Conservation (phyloP, 2,329 filamentous ascomycete genomes). For the Cladosporium sp. region DNA sequence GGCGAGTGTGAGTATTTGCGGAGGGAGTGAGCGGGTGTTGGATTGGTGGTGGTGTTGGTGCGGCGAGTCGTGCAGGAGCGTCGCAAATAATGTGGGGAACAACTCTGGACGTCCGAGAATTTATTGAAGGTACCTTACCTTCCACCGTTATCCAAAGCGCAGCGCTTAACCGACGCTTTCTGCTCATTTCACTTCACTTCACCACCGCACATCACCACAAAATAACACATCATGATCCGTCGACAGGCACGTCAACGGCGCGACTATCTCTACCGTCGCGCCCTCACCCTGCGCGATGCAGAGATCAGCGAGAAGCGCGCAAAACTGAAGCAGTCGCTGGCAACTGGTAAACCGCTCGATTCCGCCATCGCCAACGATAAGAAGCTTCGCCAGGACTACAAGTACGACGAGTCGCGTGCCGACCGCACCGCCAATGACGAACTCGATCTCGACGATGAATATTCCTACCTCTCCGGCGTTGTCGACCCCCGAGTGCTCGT, state of each 20-base stretch:
- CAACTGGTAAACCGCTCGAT: constrained; percentile 81
- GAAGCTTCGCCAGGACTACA: constrained; percentile 76
- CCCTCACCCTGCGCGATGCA: constrained; percentile 80
- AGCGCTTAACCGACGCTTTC: background rate
- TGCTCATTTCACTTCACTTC: background rate
- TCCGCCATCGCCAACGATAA: constrained; percentile 82
- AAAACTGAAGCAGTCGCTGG: constrained; percentile 78
- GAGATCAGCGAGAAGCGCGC: constrained; percentile 89
- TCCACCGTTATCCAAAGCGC: too few relatives aligned
- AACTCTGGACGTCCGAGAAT: background rate
- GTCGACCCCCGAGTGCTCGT: constrained; percentile 85
- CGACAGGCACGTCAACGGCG: constrained; percentile 73
- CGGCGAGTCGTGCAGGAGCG: background rate
- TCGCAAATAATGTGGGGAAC: background rate
- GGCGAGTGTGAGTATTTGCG: background rate
- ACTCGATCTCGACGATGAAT: constrained; percentile 81
- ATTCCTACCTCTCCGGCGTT: constrained; percentile 82
- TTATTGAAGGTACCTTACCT: background rate
- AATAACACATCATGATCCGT: constrained; percentile 44
- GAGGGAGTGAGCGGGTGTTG: background rate
- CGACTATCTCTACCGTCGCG: constrained; percentile 87
- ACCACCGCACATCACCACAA: constrained; percentile 3
- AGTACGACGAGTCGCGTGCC: constrained; percentile 80
- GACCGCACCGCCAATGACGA: constrained; percentile 64
- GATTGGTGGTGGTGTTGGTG: background rate